Evolutionary conservation across 1,139 yeast species (phyloP).

Genomic region (Hemisphaericaspora xylofermentans): DNA sequence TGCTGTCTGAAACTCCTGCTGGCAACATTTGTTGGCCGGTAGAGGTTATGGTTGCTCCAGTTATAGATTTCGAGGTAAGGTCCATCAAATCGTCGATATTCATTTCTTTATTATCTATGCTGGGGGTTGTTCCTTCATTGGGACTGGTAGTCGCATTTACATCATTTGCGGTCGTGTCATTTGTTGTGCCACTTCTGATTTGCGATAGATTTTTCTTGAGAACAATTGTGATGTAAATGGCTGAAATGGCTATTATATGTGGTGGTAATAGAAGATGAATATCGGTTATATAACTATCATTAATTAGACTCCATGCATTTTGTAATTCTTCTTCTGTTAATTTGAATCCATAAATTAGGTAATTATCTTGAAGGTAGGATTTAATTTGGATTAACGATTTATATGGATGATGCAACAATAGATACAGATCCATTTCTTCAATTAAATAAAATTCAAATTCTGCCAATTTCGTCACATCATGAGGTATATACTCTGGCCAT

Average conservation of each 20-base stretch:
- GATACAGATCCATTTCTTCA: constrained; percentile 80
- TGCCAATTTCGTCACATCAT: constrained; percentile 89
- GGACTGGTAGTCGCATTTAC: constrained; percentile 5
- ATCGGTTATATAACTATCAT: constrained; percentile 89
- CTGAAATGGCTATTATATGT: constrained; percentile 81
- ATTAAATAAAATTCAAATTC: constrained; percentile 93
- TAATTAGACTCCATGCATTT: constrained; percentile 83
- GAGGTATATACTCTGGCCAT: constrained; percentile 96
- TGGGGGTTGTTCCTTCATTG: not conserved
- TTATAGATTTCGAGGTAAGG: constrained; percentile 18
- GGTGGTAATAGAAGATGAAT: constrained; percentile 83
- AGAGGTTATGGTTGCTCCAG: not conserved
- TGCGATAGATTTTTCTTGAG: constrained; percentile 43
- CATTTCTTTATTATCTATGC: constrained; percentile 17
- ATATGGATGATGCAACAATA: constrained; percentile 89
- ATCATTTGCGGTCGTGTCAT: constrained; percentile 6
- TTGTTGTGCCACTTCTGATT: constrained; percentile 14
- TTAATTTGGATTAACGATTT: constrained; percentile 64
- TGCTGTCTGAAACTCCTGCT: no score
- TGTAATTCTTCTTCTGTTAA: constrained; percentile 73
- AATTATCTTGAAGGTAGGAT: constrained; percentile 38
- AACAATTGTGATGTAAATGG: constrained; percentile 73
- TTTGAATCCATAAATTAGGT: constrained; percentile 29
- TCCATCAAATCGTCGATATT: constrained; percentile 44
- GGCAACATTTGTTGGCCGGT: not conserved